phyloP scores from a whole-genome alignment of 2,329 filamentous ascomycete genomes.

The Capronia epimyces region DNA sequence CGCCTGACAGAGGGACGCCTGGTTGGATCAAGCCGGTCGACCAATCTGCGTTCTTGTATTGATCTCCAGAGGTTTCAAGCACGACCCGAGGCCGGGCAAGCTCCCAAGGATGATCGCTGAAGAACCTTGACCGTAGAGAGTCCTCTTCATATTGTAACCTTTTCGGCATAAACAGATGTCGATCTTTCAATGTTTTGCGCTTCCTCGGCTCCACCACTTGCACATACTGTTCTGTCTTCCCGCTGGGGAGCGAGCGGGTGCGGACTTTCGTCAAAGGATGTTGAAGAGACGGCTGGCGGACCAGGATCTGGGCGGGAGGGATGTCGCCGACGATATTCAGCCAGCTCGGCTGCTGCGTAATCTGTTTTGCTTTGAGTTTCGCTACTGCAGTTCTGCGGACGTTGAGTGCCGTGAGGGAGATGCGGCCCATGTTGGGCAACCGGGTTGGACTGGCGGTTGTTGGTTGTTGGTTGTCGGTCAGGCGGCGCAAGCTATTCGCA shows the following conservation, averaged over 20 bases:
- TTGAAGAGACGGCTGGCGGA: conserved; percentile 51
- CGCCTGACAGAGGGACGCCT: conserved; percentile 72
- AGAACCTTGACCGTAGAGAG: conserved; percentile 72
- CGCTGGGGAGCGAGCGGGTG: conserved; percentile 31
- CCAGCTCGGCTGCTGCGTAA: conserved; percentile 45
- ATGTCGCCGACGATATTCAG: conserved; percentile 52
- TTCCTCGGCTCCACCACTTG: conserved; percentile 21
- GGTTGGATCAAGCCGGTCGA: conserved; percentile 66
- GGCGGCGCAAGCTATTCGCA: not conserved
- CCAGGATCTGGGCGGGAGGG: conserved; percentile 56
- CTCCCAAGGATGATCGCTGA: conserved; percentile 94
- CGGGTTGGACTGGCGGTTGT: too few species aligned
- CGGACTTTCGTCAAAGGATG: conserved; percentile 41
- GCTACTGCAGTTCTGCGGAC: conserved; percentile 41
- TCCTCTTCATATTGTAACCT: conserved; percentile 79
- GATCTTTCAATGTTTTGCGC: conserved; percentile 52
- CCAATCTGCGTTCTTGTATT: conserved; percentile 56
- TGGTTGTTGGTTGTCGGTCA: not conserved
- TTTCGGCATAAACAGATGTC: conserved; percentile 75
- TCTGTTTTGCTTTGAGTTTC: conserved; percentile 37
- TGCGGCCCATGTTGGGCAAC: conserved; percentile 39
- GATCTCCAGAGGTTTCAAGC: conserved; percentile 78
- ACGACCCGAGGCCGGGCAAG: conserved; percentile 80
- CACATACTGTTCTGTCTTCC: conserved; percentile 22
- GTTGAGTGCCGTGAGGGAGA: conserved; percentile 44